Conservation (phyloP, 257 asterid genomes). For the Solanum rostratum region DNA sequence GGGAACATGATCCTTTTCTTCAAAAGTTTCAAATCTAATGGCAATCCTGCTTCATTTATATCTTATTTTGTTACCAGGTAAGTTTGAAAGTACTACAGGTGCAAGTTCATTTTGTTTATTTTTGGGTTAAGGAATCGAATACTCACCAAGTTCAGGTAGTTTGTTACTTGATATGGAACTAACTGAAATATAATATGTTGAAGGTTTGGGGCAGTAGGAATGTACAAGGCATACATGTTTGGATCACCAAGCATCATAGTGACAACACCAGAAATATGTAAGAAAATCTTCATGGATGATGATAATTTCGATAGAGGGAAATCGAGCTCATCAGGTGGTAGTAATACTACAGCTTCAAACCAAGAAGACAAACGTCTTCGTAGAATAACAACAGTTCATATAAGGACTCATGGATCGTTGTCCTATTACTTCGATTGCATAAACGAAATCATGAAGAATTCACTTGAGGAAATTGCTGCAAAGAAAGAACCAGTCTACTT, state of each 20-base stretch:
- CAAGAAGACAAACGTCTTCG: conserved; percentile 2
- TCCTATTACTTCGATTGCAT: neutral
- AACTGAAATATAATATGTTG: neutral
- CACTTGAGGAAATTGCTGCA: neutral
- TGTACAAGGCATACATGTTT: conserved; percentile 1
- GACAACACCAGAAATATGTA: neutral
- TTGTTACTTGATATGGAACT: neutral
- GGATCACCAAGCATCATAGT: conserved; percentile 8
- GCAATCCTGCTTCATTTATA: conserved; percentile 7
- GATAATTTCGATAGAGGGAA: conserved; percentile 4
- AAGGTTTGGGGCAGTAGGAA: conserved; percentile 4
- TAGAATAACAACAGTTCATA: neutral
- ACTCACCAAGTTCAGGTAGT: neutral
- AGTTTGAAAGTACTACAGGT: too few species aligned
- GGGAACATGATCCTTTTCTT: conserved; percentile 7
- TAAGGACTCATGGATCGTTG: neutral
- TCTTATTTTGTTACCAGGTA: conserved; percentile 3
- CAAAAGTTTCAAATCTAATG: neutral
- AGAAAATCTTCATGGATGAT: conserved; percentile 4
- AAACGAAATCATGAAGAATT: neutral
- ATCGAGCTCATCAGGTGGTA: neutral
- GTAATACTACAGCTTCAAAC: neutral
- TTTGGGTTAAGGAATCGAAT: too few species aligned
- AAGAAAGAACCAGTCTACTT: neutral
- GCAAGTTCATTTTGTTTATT: too few species aligned